Conservation (phyloP, 352 stramenopile species). For the Peronospora belbahrii region DNA sequence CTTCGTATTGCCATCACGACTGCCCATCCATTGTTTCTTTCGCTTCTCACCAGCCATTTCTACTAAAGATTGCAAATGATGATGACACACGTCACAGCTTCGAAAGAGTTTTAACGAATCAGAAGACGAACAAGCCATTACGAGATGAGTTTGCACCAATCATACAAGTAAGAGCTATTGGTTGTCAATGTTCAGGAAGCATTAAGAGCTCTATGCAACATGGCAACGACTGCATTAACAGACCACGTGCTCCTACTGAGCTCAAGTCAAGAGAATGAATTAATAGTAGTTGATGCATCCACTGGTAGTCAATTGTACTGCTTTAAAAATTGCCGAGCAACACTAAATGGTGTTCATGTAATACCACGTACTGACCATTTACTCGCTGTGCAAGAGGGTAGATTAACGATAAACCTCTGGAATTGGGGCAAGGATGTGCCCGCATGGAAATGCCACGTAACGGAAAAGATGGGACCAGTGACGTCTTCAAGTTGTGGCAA, state of each 20-base stretch:
- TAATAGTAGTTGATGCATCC: constrained; percentile 50
- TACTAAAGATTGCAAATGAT: constrained; percentile 1
- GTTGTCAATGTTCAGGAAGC: constrained; percentile 5
- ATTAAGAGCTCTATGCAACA: constrained; percentile 15
- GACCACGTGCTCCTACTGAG: constrained; percentile 61
- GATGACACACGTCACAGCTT: neutral
- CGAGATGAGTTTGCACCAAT: constrained; percentile 18
- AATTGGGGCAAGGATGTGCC: constrained; percentile 65
- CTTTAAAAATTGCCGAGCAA: constrained; percentile 62
- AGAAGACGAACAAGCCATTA: neutral
- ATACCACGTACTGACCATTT: constrained; percentile 64
- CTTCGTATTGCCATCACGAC: constrained; percentile 36
- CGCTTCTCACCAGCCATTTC: constrained; percentile 31
- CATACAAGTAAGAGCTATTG: constrained; percentile 8
- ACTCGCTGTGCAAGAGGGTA: constrained; percentile 56
- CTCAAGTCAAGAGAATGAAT: constrained; percentile 59
- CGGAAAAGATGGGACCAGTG: constrained; percentile 62
- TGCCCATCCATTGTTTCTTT: constrained; percentile 49
- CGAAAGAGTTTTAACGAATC: constrained; percentile 19
- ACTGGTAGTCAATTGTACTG: constrained; percentile 58
- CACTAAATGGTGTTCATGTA: constrained; percentile 41
- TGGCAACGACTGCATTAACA: constrained; percentile 37
- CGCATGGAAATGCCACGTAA: constrained; percentile 63
- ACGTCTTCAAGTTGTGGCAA: constrained; percentile 56
- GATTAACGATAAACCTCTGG: constrained; percentile 56